A percentile compares a stretch with the other conserved stretches of the same genome.
phyloP scores from a whole-genome alignment of 805 yeast species.

The Lachancea sp. region DNA sequence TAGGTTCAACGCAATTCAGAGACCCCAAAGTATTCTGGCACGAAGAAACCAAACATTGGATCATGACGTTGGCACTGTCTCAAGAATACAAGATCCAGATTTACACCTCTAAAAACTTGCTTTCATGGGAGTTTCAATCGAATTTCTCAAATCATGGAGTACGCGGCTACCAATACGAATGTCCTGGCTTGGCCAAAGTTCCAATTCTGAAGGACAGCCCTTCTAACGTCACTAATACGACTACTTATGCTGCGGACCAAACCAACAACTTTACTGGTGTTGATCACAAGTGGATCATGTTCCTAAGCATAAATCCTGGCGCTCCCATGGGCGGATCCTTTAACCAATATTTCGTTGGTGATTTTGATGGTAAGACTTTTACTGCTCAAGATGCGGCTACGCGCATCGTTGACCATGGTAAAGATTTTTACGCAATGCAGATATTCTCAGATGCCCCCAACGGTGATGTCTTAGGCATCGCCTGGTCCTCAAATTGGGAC shows the following conservation, averaged over 20 bases:
- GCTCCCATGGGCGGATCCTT: conserved; percentile 37
- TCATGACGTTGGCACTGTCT: conserved; percentile 28
- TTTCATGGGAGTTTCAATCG: conserved; percentile 28
- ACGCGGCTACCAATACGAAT: conserved; percentile 38
- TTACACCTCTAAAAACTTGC: conserved; percentile 26
- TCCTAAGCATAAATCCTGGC: conserved; percentile 39
- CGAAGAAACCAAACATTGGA: conserved; percentile 28
- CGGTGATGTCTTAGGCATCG: conserved; percentile 32
- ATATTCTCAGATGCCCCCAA: conserved; percentile 28
- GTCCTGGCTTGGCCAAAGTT: conserved; percentile 35
- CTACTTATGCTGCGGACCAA: conserved; percentile 4
- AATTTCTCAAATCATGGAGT: conserved; percentile 26
- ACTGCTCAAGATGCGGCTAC: conserved; percentile 28
- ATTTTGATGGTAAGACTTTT: conserved; percentile 37
- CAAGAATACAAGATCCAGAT: conserved; percentile 30
- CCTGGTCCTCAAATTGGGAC: conserved; percentile 43
- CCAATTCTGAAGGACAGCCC: conserved; percentile 17
- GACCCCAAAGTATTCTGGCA: conserved; percentile 37
- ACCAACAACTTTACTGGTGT: conserved; percentile 3
- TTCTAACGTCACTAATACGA: conserved; percentile 6
- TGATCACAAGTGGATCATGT: conserved; percentile 34
- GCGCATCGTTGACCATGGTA: conserved; percentile 33
- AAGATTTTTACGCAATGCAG: conserved; percentile 38
- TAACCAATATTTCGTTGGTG: conserved; percentile 38
- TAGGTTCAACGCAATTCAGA: conserved; percentile 30